Base-by-base conservation (phyloP, 148 eudicot genomes). In the Vaccinium darrowii region DNA sequence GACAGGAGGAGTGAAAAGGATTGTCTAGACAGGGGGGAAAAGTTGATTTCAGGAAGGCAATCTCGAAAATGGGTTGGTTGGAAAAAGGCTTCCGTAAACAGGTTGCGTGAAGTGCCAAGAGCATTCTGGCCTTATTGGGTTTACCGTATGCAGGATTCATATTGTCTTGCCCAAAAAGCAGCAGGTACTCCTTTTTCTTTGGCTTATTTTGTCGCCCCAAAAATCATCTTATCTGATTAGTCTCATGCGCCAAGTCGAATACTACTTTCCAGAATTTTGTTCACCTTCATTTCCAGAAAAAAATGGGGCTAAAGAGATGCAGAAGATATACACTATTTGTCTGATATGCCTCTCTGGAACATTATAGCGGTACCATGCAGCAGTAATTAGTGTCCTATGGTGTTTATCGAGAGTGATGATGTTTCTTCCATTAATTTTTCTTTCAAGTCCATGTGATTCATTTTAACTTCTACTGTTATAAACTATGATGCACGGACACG, bases 121-220 rank as follows among this genome's bases (percentile, higher is more conserved):
- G 96, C 99, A 72, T 97, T 90, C 81, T 97, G 91, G 98, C 99
- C 99, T 23, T 84, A 88, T 56, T 95, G 99, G 99, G 96, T 94
- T 84, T 97, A 97, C 81, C 92, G 86, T 72, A 94, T 93, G 99
- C 89, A 92, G 84, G 99, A 97, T 87, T 95, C 98, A 16, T 95
- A 87, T 85, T 86, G 85, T 82, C 94, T 97, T 81, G 99, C 98
- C 80, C 91, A 91, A 86, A 92, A 84, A 87, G 93, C 92, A 39
- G 98, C 98, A 88, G 98, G 99, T 97, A 86, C 63, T 74, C 81
- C 53, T 21, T 33, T 19, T 78, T 79, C 11, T 39, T 69, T 49
- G 54, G 21, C 25, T 76, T 39, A 7, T 21, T n/a, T 53, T 36
- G 13, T 69, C 15, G 36, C 43, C 43, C 74, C 74, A 0, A 27